These are phyloP conservation scores for Coemansia asiatica DNA, from an alignment of 192 early-diverging fungal genomes.

Conservation along the genomic window DNA sequence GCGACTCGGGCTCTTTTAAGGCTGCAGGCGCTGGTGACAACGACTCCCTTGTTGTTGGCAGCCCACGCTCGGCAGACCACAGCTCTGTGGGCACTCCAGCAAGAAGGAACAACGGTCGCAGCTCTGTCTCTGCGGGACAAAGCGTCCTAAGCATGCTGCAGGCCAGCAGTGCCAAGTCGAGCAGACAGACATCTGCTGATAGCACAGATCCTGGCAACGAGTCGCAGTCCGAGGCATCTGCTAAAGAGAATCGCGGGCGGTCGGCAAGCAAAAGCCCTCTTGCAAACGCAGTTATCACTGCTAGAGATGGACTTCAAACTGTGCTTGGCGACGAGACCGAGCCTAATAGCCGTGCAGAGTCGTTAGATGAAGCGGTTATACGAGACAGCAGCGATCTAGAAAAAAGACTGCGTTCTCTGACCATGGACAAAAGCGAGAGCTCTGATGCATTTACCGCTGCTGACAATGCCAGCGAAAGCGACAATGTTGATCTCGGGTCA, in stretches of 20 bases:
- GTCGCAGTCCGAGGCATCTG: background rate
- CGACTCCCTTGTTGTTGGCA: constrained; percentile 22
- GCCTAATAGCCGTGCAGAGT: constrained; percentile 1
- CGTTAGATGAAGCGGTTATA: background rate
- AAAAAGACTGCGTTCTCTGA: constrained; percentile 24
- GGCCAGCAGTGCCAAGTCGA: constrained; percentile 31
- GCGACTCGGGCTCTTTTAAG: constrained; percentile 22
- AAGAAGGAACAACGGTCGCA: constrained; percentile 20
- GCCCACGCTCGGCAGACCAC: constrained; percentile 38
- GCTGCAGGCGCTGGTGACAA: constrained; percentile 12
- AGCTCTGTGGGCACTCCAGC: constrained; percentile 29
- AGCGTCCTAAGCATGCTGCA: constrained; percentile 54
- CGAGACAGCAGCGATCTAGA: constrained; percentile 5
- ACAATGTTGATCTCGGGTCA: constrained; percentile 17
- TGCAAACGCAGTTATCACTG: background rate
- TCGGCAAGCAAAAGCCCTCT: constrained; percentile 17
- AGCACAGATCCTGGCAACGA: constrained; percentile 7
- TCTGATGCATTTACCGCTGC: constrained; percentile 6
- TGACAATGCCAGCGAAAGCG: constrained; percentile 41
- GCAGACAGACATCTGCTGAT: constrained; percentile 13
- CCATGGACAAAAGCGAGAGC: constrained; percentile 17
- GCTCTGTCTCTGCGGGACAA: constrained; percentile 41
- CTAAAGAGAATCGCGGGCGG: background rate
- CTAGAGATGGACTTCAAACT: constrained; percentile 13
- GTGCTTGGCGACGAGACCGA: constrained; percentile 17